Conservation (phyloP, 1,139 yeast genomes). For the Protomyces gravidus region DNA sequence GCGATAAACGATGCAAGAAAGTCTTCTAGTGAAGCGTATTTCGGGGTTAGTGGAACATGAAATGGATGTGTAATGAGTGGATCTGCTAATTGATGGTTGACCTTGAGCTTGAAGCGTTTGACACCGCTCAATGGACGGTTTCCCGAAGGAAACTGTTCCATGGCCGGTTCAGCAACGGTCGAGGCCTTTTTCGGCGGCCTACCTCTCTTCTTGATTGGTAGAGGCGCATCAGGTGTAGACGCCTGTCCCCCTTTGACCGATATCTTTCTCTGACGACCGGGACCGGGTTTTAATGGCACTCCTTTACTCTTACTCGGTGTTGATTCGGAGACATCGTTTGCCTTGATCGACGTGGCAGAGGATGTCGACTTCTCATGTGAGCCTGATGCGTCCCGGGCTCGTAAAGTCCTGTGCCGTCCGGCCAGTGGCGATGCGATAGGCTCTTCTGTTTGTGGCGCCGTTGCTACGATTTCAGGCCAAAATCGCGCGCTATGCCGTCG, state of each 20-base stretch:
- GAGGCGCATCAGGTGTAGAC: not conserved
- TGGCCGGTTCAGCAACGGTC: conserved; percentile 16
- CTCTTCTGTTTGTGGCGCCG: not conserved
- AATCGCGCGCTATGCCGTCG: not conserved
- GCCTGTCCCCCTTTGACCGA: not conserved
- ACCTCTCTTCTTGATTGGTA: conserved; percentile 18
- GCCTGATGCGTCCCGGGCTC: not conserved
- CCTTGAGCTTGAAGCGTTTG: conserved; percentile 5
- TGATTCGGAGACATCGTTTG: too few species aligned
- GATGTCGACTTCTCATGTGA: not conserved
- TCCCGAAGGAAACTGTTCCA: not conserved
- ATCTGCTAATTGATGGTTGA: conserved; percentile 32
- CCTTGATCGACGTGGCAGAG: too few species aligned
- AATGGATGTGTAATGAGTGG: conserved; percentile 73
- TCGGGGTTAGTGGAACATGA: conserved; percentile 52
- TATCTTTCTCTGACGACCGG: not conserved
- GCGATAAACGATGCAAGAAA: conserved; percentile 53
- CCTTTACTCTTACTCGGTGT: too few species aligned
- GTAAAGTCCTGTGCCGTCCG: not conserved
- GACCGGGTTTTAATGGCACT: not conserved
- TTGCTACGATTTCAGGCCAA: not conserved
- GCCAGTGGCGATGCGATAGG: not conserved
- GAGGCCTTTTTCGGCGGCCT: conserved; percentile 24
- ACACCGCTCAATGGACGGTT: not conserved
- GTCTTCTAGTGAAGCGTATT: conserved; percentile 42